These are phyloP conservation scores for Nemania abortiva DNA, from an alignment of 2,329 filamentous ascomycete species.

Conservation along the genomic window DNA sequence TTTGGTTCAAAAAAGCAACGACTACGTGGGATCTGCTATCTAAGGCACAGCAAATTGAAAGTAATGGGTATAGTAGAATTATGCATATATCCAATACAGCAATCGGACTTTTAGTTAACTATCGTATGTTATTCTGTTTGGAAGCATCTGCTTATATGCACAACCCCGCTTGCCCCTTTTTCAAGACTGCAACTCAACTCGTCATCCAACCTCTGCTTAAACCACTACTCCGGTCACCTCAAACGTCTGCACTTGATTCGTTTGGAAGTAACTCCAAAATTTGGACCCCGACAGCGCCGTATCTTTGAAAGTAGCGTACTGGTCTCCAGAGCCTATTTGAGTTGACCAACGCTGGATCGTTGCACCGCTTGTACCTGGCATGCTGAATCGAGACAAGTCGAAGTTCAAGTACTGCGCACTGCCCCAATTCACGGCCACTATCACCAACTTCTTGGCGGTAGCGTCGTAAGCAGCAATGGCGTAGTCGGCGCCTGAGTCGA, in stretches of 20 bases:
- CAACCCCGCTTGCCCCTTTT: background rate
- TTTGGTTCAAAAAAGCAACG: no score
- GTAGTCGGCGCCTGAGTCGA: slow-evolving; percentile 53
- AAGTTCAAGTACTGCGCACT: slow-evolving; percentile 55
- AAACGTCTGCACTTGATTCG: slow-evolving; percentile 55
- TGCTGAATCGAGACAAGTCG: slow-evolving; percentile 53
- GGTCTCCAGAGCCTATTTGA: slow-evolving; percentile 54
- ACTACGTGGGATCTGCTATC: no score
- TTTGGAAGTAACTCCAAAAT: slow-evolving; percentile 55
- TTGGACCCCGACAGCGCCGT: slow-evolving; percentile 52
- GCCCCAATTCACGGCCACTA: slow-evolving; percentile 57
- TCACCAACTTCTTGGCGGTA: slow-evolving; percentile 51
- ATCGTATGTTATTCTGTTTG: no score
- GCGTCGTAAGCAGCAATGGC: slow-evolving; percentile 57
- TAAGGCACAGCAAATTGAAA: no score
- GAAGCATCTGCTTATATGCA: background rate
- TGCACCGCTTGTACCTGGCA: slow-evolving; percentile 49
- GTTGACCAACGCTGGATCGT: slow-evolving; percentile 55
- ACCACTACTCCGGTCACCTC: slow-evolving; percentile 49
- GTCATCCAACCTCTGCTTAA: background rate
- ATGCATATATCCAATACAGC: no score
- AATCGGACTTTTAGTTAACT: no score
- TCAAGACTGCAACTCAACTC: background rate
- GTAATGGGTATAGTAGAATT: no score
- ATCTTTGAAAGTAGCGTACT: slow-evolving; percentile 52